These are phyloP conservation scores for Yamadazyma songkhlaensis DNA, from an alignment of 1,139 yeast genomes.

Conservation along the genomic window DNA sequence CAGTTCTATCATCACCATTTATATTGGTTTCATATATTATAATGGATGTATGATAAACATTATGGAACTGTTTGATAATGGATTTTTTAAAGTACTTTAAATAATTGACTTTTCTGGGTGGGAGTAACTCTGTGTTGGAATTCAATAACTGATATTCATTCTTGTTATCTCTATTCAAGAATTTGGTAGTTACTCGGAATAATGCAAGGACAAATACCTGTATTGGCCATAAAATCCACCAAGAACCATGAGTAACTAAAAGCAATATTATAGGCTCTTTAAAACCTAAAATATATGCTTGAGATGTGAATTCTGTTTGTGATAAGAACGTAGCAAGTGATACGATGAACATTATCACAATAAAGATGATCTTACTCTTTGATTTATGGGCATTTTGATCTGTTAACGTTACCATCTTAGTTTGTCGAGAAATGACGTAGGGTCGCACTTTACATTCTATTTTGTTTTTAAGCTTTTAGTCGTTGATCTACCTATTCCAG, in stretches of 20 bases:
- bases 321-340: constrained; percentile 66
- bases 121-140: constrained; percentile 12
- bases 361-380: constrained; percentile 46
- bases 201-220: constrained; percentile 56
- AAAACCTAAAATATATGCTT: constrained; percentile 58
- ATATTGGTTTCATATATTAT: constrained; percentile 42
- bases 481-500: too few relatives aligned
- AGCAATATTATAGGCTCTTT: constrained; percentile 69
- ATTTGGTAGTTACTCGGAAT: constrained; percentile 23
- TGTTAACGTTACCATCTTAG: constrained; percentile 15
- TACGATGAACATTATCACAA: constrained; percentile 54
- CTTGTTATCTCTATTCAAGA: constrained; percentile 5
- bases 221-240: constrained; percentile 74
- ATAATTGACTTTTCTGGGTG: constrained; percentile 16
- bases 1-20: constrained; percentile 32
- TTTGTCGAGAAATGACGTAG: constrained; percentile 2
- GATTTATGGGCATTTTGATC: constrained; percentile 17
- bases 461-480: too few relatives aligned
- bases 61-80: constrained; percentile 47
- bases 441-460: too few relatives aligned
- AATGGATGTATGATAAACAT: constrained; percentile 51
- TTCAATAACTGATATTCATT: constrained; percentile 27
- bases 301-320: constrained; percentile 81
- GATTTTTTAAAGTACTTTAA: constrained; percentile 39
- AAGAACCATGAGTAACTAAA: constrained; percentile 73